A percentile compares a stretch with the other conserved stretches of the same genome.
Conservation (phyloP, 495 filamentous ascomycete species). For the Penicillium atrosanguineum region DNA sequence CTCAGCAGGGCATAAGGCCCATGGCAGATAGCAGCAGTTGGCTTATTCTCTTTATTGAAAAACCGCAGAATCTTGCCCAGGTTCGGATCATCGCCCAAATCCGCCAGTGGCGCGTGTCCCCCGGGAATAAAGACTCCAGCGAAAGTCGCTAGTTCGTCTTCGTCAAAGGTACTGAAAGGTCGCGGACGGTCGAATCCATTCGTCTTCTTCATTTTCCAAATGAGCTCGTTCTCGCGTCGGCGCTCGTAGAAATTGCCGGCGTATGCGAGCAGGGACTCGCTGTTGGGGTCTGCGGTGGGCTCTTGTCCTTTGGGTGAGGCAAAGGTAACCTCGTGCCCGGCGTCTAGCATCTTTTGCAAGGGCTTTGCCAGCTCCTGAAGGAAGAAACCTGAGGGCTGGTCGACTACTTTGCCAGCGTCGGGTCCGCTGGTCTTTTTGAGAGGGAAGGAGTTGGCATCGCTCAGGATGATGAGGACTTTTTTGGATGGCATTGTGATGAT, state of each 20-base stretch:
- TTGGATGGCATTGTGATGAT: conserved; percentile 15
- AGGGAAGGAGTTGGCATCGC: conserved; percentile 35
- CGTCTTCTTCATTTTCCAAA: conserved; percentile 38
- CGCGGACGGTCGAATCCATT: conserved; percentile 34
- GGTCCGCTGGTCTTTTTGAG: conserved; percentile 28
- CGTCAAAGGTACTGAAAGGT: conserved; percentile 24
- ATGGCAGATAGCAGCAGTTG: conserved; percentile 41
- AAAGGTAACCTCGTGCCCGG: conserved; percentile 38
- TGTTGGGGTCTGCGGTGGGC: conserved; percentile 36
- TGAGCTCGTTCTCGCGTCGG: conserved; percentile 30
- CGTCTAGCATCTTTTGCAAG: conserved; percentile 34
- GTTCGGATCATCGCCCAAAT: conserved; percentile 35
- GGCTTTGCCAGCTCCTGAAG: conserved; percentile 45
- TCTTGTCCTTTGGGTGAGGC: conserved; percentile 34
- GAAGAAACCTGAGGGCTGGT: conserved; percentile 43
- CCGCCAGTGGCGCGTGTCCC: conserved; percentile 39
- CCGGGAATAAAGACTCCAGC: conserved; percentile 42
- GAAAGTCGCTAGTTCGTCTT: conserved; percentile 30
- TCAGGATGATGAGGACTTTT: conserved; percentile 43
- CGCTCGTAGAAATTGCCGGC: conserved; percentile 44
- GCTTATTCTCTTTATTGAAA: conserved; percentile 36
- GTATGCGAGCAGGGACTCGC: conserved; percentile 32
- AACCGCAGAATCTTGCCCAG: conserved; percentile 36
- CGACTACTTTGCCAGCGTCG: conserved; percentile 24
- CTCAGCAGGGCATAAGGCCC: conserved; percentile 41